Conservation (phyloP, 352 stramenopile genomes). For the Pythium volutum region DNA sequence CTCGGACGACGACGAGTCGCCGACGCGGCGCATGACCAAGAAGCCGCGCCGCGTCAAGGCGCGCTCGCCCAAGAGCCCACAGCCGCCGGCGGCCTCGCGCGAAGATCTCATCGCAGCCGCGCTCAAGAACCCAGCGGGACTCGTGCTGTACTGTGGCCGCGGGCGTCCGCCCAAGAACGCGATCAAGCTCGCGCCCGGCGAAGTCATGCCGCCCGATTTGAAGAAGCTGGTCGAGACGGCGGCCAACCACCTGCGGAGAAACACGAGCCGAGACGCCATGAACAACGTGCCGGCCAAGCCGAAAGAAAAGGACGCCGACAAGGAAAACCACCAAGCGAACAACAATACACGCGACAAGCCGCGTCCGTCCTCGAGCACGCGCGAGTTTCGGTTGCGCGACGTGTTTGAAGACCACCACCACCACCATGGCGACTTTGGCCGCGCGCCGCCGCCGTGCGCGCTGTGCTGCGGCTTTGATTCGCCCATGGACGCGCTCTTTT, state of each 20-base stretch:
- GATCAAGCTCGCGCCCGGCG: slow-evolving; percentile 22
- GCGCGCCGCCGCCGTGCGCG: slow-evolving; percentile 52
- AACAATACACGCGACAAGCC: slow-evolving; percentile 27
- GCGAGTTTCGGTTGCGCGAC: slow-evolving; percentile 38
- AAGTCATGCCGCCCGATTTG: slow-evolving; percentile 14
- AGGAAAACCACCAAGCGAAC: too few species aligned
- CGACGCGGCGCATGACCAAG: slow-evolving; percentile 12
- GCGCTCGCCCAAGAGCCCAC: slow-evolving; percentile 12
- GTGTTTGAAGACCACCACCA: slow-evolving; percentile 28
- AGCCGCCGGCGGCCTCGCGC: slow-evolving; percentile 1
- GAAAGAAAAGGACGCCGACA: too few species aligned
- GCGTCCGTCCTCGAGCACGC: slow-evolving; percentile 48
- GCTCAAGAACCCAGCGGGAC: slow-evolving; percentile 19
- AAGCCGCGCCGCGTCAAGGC: slow-evolving; percentile 23
- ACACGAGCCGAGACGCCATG: too few species aligned
- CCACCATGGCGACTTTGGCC: slow-evolving; percentile 26
- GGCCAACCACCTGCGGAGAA: slow-evolving; percentile 6
- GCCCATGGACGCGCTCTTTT: slow-evolving; percentile 55
- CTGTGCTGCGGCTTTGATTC: slow-evolving; percentile 50
- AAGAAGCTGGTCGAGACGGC: slow-evolving; percentile 19
- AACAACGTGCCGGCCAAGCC: too few species aligned
- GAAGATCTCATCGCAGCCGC: slow-evolving; percentile 19
- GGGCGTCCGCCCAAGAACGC: slow-evolving; percentile 21
- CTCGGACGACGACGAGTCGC: slow-evolving; percentile 31
- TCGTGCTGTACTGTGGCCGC: slow-evolving; percentile 23